phyloP scores from a whole-genome alignment of 192 early-diverging fungal species.

The Powellomyces hirtus region DNA sequence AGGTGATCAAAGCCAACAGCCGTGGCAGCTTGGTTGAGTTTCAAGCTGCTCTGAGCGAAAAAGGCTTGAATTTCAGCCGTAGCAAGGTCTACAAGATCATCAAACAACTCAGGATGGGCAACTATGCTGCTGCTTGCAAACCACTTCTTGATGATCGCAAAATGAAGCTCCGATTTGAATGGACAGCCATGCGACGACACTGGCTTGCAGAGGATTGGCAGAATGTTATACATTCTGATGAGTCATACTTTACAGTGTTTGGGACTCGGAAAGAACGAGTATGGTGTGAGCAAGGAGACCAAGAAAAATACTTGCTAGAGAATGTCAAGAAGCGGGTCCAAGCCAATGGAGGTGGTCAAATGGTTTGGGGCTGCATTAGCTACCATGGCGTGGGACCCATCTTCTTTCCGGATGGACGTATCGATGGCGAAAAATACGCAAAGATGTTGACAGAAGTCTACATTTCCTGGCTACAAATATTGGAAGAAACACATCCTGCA shows the following conservation, averaged over 20 bases:
- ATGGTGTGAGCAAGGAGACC: neutral
- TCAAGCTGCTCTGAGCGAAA: neutral
- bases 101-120: neutral
- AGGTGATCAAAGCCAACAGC: neutral
- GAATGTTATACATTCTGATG: neutral
- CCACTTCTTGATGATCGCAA: neutral
- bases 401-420: neutral
- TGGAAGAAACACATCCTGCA: neutral
- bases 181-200: neutral
- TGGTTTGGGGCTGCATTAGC: neutral
- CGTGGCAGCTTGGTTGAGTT: neutral
- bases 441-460: neutral
- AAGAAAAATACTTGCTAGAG: neutral
- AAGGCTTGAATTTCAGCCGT: neutral
- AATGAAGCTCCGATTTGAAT: neutral
- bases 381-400: neutral
- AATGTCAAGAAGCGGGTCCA: neutral
- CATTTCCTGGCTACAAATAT: neutral
- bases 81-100: neutral
- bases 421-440: neutral
- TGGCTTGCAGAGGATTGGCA: neutral
- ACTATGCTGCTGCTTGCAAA: neutral
- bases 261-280: neutral
- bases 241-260: neutral
- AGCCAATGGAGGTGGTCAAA: neutral